Conservation (phyloP, 2,329 filamentous ascomycete species). For the Fusarium napiforme region DNA sequence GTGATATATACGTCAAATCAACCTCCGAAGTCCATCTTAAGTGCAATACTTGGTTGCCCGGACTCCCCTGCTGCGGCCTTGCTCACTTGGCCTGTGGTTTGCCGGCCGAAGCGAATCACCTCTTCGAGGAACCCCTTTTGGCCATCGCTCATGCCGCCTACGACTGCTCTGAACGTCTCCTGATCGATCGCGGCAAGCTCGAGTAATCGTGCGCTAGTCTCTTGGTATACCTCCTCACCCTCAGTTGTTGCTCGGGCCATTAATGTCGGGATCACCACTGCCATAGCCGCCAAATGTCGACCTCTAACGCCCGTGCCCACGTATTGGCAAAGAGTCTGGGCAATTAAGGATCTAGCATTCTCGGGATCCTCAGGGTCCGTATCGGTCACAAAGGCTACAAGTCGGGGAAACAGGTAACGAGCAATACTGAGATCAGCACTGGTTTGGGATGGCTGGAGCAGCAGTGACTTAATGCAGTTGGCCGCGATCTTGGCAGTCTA, state of each 20-base stretch:
- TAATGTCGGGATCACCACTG: slow-evolving; percentile 80
- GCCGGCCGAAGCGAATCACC: slow-evolving; percentile 75
- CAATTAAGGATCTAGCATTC: slow-evolving; percentile 74
- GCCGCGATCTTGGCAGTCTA: slow-evolving; percentile 89
- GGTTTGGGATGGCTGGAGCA: slow-evolving; percentile 73
- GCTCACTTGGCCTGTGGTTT: slow-evolving; percentile 54
- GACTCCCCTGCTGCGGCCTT: slow-evolving; percentile 56
- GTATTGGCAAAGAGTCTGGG: slow-evolving; percentile 80
- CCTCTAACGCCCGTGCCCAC: slow-evolving; percentile 61
- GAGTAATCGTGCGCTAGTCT: slow-evolving; percentile 80
- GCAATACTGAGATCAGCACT: slow-evolving; percentile 78
- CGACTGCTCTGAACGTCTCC: slow-evolving; percentile 76
- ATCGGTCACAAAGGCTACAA: slow-evolving; percentile 79
- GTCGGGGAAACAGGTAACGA: slow-evolving; percentile 77
- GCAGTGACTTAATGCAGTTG: slow-evolving; percentile 86
- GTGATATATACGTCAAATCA: slow-evolving; percentile 30
- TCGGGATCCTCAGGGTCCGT: slow-evolving; percentile 82
- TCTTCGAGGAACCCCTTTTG: slow-evolving; percentile 84
- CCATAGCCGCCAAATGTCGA: slow-evolving; percentile 70
- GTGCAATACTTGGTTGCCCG: slow-evolving; percentile 82
- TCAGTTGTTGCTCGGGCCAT: slow-evolving; percentile 77
- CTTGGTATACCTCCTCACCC: slow-evolving; percentile 68
- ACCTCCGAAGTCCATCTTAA: slow-evolving; percentile 91
- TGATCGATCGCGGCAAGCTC: slow-evolving; percentile 85
- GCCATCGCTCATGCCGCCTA: slow-evolving; percentile 74